Conservation (phyloP, 2,329 filamentous ascomycete genomes). For the Fusarium succisae region DNA sequence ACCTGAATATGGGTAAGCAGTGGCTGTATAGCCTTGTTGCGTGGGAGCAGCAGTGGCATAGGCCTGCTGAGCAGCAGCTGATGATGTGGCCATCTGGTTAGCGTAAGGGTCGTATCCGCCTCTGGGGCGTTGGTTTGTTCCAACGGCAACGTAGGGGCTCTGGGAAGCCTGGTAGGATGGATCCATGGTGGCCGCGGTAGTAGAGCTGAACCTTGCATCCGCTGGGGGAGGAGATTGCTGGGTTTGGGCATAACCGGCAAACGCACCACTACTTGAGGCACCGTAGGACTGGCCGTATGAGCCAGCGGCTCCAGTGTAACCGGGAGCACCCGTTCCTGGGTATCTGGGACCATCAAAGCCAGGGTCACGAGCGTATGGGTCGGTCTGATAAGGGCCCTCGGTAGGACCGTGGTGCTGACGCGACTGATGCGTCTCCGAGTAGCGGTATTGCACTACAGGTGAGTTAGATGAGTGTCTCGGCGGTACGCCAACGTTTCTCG, state of each 20-base stretch:
- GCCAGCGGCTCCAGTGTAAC: constrained; percentile 58
- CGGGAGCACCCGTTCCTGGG: constrained; percentile 59
- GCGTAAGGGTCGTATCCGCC: constrained; percentile 47
- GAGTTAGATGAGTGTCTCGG: constrained; percentile 67
- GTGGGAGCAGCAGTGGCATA: constrained; percentile 47
- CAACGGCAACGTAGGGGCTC: constrained; percentile 50
- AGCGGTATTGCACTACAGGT: constrained; percentile 65
- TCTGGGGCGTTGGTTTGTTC: constrained; percentile 48
- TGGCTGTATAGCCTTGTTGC: constrained; percentile 46
- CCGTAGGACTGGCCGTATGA: constrained; percentile 46
- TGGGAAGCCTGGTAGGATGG: constrained; percentile 44
- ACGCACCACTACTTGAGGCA: constrained; percentile 46
- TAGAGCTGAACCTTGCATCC: constrained; percentile 47
- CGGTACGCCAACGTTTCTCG: constrained; percentile 59
- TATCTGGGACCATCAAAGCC: constrained; percentile 58
- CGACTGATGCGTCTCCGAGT: constrained; percentile 61
- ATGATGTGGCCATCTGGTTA: constrained; percentile 44
- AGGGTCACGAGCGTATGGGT: constrained; percentile 52
- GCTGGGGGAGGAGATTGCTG: constrained; percentile 47
- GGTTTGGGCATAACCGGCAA: constrained; percentile 45
- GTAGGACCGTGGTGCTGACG: constrained; percentile 61
- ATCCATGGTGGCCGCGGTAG: constrained; percentile 46
- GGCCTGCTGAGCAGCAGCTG: constrained; percentile 45
- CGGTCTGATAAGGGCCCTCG: constrained; percentile 48
- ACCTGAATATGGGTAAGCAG: constrained; percentile 48